Evolutionary conservation across 768 basidiomycete genomes (phyloP).

Genomic region (Hericium alpestre): DNA sequence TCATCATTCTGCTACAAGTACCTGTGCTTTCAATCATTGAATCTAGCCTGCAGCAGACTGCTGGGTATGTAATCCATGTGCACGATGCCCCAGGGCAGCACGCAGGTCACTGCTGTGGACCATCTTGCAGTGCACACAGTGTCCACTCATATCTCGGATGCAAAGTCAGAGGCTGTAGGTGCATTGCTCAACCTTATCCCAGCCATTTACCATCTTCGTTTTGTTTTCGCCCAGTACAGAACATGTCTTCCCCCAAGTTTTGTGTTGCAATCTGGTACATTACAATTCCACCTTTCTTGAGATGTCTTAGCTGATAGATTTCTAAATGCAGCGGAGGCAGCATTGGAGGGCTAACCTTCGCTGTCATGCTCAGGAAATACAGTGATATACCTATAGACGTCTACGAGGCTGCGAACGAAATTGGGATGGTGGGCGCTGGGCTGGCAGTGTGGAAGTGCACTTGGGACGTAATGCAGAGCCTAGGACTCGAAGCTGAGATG

Average conservation of each 20-base stretch:
- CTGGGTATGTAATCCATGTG: too few species aligned
- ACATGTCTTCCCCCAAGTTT: not conserved
- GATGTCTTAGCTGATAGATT: not conserved
- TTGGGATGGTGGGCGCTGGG: conserved; percentile 32
- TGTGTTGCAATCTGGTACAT: not conserved
- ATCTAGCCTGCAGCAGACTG: too few species aligned
- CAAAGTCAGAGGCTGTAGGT: too few species aligned
- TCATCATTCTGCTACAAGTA: too few species aligned
- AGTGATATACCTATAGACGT: not conserved
- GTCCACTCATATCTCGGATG: too few species aligned
- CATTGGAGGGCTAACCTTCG: not conserved
- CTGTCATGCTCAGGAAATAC: not conserved
- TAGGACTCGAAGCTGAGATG: conserved; percentile 25
- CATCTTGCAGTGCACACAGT: too few species aligned
- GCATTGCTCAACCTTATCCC: too few species aligned
- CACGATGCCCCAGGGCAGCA: too few species aligned
- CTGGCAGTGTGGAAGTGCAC: conserved; percentile 37
- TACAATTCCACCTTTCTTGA: not conserved
- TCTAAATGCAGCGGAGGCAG: not conserved
- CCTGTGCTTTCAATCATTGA: too few species aligned
- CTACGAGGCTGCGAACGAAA: conserved; percentile 35
- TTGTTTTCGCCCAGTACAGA: too few species aligned
- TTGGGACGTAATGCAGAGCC: conserved; percentile 32
- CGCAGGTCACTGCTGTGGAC: too few species aligned
- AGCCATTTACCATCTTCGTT: too few species aligned